phyloP scores from a whole-genome alignment of 2,329 filamentous ascomycete genomes.

The Seiridium cupressi region DNA sequence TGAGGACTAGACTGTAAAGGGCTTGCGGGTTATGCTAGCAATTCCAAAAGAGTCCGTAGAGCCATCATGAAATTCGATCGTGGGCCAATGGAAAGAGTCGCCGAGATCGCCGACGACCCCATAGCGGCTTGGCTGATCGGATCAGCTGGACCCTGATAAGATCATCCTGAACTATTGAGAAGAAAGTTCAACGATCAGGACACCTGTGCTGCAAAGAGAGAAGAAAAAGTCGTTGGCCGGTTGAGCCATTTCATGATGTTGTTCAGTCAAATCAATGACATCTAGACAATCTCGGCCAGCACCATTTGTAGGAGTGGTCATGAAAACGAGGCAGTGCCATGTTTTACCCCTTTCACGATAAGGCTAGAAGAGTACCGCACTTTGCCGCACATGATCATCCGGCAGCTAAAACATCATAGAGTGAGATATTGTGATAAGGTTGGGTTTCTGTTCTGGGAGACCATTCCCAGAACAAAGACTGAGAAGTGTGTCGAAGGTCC shows the following conservation, averaged over 20 bases:
- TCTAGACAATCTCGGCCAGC: background rate
- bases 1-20: background rate
- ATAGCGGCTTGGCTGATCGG: background rate
- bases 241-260: background rate
- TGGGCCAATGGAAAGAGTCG: background rate
- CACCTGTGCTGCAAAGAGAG: too few species aligned
- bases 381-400: background rate
- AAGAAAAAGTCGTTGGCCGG: background rate
- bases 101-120: background rate
- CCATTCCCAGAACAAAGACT: background rate
- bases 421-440: background rate
- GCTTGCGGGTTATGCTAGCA: background rate
- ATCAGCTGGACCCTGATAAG: slow-evolving; percentile 2
- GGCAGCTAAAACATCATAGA: background rate
- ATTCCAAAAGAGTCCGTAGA: background rate
- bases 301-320: background rate
- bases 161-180: background rate
- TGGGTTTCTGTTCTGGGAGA: background rate
- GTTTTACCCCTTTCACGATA: background rate
- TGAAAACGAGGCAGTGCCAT: background rate
- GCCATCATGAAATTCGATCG: background rate
- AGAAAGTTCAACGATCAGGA: background rate
- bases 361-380: background rate
- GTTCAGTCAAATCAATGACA: background rate
- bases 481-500: background rate